A percentile compares a stretch with the other conserved stretches of the same genome.
phyloP scores from a whole-genome alignment of 2,329 filamentous ascomycete genomes.

The Cladophialophora psammophila region DNA sequence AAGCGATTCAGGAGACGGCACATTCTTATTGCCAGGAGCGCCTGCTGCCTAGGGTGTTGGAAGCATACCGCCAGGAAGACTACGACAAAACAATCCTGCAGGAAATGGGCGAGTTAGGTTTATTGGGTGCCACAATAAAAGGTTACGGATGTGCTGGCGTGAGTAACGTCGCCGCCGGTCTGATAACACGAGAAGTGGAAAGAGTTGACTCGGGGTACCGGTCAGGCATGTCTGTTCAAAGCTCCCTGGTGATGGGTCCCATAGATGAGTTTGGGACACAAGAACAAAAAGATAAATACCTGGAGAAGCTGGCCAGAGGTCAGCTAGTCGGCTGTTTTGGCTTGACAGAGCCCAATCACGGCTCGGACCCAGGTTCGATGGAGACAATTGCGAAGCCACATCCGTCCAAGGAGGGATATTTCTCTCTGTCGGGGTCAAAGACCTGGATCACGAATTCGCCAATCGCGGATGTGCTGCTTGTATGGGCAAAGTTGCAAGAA shows the following conservation, averaged over 20 bases:
- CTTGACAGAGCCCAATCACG: constrained; percentile 90
- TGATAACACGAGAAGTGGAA: constrained; percentile 90
- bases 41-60: constrained; percentile 82
- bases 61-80: constrained; percentile 84
- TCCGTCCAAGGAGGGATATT: constrained; percentile 82
- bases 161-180: constrained; percentile 83
- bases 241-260: constrained; percentile 89
- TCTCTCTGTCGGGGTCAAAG: constrained; percentile 79
- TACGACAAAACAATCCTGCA: constrained; percentile 85
- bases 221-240: constrained; percentile 92
- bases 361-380: constrained; percentile 90
- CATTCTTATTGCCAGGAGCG: constrained; percentile 93
- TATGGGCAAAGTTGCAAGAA: constrained; percentile 92
- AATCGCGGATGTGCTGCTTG: constrained; percentile 81
- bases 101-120: constrained; percentile 92
- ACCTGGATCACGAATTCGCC: constrained; percentile 97
- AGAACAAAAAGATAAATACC: constrained; percentile 84
- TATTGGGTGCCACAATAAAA: constrained; percentile 83
- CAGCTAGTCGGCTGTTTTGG: constrained; percentile 86
- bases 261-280: constrained; percentile 87
- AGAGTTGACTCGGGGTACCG: constrained; percentile 90
- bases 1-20: constrained; percentile 87
- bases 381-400: constrained; percentile 86
- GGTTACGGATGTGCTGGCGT: constrained; percentile 89
- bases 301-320: constrained; percentile 82